Conservation (phyloP, 441 rosid genomes). For the Gossypium laxum region DNA sequence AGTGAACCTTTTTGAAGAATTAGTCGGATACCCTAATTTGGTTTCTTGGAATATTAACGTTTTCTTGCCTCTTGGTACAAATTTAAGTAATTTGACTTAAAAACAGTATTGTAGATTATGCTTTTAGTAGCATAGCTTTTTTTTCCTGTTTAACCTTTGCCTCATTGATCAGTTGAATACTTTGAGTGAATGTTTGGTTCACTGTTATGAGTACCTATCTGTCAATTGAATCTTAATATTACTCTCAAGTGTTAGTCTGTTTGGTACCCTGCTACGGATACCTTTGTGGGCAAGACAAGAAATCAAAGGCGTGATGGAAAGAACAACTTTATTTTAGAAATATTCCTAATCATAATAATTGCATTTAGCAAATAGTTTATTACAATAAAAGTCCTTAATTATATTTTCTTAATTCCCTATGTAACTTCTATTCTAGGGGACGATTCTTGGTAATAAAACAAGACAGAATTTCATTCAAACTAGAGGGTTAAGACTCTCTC, state of each 20-base stretch:
- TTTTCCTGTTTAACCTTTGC: neutral
- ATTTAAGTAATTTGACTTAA: neutral
- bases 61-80: neutral
- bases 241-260: neutral
- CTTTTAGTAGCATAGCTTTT: neutral
- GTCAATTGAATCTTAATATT: neutral
- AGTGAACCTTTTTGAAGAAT: neutral
- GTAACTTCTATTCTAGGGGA: neutral
- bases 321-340: neutral
- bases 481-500: neutral
- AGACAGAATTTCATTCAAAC: too few species aligned
- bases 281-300: neutral
- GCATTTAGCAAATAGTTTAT: neutral
- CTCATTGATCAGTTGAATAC: neutral
- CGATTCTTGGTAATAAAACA: neutral
- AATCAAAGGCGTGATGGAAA: neutral
- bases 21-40: neutral
- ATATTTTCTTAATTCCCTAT: neutral
- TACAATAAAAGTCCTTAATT: neutral
- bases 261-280: neutral
- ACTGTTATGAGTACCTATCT: neutral
- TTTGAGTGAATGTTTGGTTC: neutral
- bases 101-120: neutral
- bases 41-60: slow-evolving; percentile 2
- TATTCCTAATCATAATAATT: neutral